phyloP scores from a whole-genome alignment of 257 asterid genomes.

The Apocynum venetum region DNA sequence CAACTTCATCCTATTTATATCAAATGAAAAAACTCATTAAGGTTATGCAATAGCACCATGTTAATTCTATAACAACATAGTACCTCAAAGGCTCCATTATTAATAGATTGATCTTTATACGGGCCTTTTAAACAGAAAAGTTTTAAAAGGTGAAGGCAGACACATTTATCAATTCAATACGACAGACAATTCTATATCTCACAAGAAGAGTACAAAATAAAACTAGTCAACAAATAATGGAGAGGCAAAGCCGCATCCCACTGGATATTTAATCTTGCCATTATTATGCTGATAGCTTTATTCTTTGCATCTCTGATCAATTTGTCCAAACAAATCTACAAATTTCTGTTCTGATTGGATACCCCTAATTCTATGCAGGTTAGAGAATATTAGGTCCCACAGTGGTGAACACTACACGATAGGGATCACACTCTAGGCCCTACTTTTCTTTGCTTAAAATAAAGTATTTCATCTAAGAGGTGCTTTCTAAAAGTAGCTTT shows the following conservation, averaged over 20 bases:
- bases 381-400: background rate
- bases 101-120: background rate
- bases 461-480: background rate
- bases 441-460: background rate
- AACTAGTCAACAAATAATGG: background rate
- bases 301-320: background rate
- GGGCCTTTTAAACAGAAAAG: background rate
- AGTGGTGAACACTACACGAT: background rate
- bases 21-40: slow-evolving; percentile 11
- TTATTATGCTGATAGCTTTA: background rate
- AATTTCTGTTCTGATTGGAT: background rate
- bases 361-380: background rate
- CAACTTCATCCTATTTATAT: slow-evolving; percentile 73
- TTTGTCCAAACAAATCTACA: background rate
- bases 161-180: background rate
- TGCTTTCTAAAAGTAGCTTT: background rate
- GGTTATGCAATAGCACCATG: background rate
- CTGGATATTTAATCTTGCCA: background rate
- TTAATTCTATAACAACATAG: background rate
- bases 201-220: background rate
- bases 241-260: background rate
- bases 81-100: background rate
- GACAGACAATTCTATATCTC: background rate
- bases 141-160: background rate
- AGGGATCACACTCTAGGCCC: too few relatives aligned